A percentile compares a stretch with the other conserved stretches of the same genome.
phyloP scores from a whole-genome alignment of 139 green algal genomes.

The Desmodesmus armatus region DNA sequence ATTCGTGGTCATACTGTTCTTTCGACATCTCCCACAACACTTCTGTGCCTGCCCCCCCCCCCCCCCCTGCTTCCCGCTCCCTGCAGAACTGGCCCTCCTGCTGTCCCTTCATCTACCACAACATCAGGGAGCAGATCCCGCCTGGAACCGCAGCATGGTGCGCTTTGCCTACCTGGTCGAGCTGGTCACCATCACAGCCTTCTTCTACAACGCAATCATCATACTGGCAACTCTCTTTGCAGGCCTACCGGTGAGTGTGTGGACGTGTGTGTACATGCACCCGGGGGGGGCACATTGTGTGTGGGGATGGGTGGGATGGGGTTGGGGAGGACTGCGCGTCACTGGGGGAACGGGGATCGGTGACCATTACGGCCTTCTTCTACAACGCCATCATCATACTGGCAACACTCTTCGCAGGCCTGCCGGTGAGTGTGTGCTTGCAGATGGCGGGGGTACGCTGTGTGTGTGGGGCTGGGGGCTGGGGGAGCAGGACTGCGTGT shows the following conservation, averaged over 20 bases:
- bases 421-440: too few relatives aligned
- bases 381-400: constrained; percentile 49
- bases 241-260: too few relatives aligned
- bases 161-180: constrained; percentile 48
- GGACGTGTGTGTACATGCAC: too few relatives aligned
- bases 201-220: constrained; percentile 50
- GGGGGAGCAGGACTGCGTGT: too few relatives aligned
- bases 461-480: too few relatives aligned
- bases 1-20: not conserved
- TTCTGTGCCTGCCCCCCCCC: too few relatives aligned
- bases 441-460: too few relatives aligned
- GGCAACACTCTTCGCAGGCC: constrained; percentile 22
- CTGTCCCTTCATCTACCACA: constrained; percentile 47
- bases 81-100: constrained; percentile 45
- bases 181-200: constrained; percentile 42
- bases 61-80: not conserved
- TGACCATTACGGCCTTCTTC: constrained; percentile 43
- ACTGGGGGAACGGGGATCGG: too few relatives aligned
- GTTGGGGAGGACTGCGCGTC: too few relatives aligned
- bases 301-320: too few relatives aligned
- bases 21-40: not conserved
- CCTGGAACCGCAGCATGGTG: constrained; percentile 45
- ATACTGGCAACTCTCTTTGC: constrained; percentile 39
- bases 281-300: too few relatives aligned
- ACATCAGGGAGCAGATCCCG: constrained; percentile 40